Percentiles rank a stretch among this genome's conserved stretches.
Conservation (phyloP, 495 filamentous ascomycete species). For the Hypoxylon cercidicola region DNA sequence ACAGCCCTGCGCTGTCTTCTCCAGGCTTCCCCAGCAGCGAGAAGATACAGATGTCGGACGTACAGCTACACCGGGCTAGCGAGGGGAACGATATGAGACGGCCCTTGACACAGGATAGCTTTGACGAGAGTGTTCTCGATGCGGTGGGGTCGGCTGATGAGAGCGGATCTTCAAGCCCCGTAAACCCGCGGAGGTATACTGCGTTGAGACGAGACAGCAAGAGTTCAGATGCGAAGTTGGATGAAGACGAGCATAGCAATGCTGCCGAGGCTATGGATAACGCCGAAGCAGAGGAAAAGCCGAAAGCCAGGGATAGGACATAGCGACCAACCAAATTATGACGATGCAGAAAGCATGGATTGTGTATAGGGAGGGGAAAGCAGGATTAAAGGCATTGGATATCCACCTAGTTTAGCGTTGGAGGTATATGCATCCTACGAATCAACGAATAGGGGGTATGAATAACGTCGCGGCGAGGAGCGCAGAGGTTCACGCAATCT, state of each 20-base stretch:
- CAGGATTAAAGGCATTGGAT: neutral
- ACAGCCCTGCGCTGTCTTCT: slow-evolving; percentile 40
- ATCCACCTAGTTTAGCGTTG: neutral
- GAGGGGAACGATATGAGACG: slow-evolving; percentile 36
- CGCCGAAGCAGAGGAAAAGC: slow-evolving; percentile 4
- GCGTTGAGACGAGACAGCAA: slow-evolving; percentile 6
- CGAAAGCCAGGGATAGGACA: slow-evolving; percentile 12
- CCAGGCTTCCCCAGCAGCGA: slow-evolving; percentile 38
- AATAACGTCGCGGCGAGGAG: neutral
- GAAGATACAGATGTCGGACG: slow-evolving; percentile 39
- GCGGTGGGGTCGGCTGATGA: slow-evolving; percentile 43
- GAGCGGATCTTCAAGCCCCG: slow-evolving; percentile 45
- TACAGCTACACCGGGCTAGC: slow-evolving; percentile 25
- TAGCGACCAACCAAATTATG: neutral
- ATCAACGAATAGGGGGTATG: neutral
- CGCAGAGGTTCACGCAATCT: neutral
- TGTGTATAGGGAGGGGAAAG: neutral
- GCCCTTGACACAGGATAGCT: slow-evolving; percentile 51
- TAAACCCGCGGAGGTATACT: slow-evolving; percentile 29
- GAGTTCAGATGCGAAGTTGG: slow-evolving; percentile 5
- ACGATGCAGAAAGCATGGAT: neutral
- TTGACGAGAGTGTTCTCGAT: slow-evolving; percentile 55
- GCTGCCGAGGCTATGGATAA: slow-evolving; percentile 13
- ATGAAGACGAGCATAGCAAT: slow-evolving; percentile 6
- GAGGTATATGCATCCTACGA: neutral